phyloP scores from a whole-genome alignment of 768 basidiomycete genomes.

The Tricholoma terreum region DNA sequence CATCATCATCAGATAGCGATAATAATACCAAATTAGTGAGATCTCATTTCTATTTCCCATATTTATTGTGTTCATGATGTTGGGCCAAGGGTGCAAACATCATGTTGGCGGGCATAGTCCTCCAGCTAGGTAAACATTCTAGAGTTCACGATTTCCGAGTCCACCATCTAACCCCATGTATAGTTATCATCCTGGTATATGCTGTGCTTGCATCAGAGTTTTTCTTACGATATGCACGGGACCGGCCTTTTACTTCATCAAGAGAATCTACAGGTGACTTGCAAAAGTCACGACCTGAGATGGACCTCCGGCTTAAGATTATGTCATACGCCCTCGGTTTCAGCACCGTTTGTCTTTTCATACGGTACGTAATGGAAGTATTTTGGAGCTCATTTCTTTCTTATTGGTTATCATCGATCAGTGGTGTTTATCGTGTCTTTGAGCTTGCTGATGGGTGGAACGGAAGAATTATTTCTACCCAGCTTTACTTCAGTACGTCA shows the following conservation, averaged over 20 bases:
- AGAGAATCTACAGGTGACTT: background rate
- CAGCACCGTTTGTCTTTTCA: constrained; percentile 41
- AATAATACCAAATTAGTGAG: constrained; percentile 14
- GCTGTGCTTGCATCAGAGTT: constrained; percentile 43
- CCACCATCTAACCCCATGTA: background rate
- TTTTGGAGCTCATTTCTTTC: background rate
- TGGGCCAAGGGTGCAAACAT: constrained; percentile 23
- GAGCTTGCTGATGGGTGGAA: constrained; percentile 52
- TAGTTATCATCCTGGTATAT: constrained; percentile 44
- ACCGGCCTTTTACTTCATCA: constrained; percentile 30
- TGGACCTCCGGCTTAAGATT: constrained; percentile 21
- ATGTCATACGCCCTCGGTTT: constrained; percentile 37
- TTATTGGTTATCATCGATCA: constrained; percentile 15
- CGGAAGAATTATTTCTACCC: constrained; percentile 45
- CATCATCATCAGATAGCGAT: constrained; percentile 37
- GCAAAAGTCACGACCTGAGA: background rate
- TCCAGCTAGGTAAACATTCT: constrained; percentile 46
- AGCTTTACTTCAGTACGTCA: constrained; percentile 42
- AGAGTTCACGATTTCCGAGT: background rate
- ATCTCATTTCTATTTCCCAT: background rate
- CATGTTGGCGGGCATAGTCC: constrained; percentile 62
- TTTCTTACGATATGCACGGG: constrained; percentile 36
- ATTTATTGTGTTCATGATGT: background rate
- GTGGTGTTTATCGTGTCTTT: constrained; percentile 50
- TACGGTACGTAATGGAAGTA: constrained; percentile 34